Evolutionary conservation across 2,329 filamentous ascomycete species (phyloP), one percentile per base, ranked within the genome.

Genomic region (Aspergillus caelatus): DNA sequence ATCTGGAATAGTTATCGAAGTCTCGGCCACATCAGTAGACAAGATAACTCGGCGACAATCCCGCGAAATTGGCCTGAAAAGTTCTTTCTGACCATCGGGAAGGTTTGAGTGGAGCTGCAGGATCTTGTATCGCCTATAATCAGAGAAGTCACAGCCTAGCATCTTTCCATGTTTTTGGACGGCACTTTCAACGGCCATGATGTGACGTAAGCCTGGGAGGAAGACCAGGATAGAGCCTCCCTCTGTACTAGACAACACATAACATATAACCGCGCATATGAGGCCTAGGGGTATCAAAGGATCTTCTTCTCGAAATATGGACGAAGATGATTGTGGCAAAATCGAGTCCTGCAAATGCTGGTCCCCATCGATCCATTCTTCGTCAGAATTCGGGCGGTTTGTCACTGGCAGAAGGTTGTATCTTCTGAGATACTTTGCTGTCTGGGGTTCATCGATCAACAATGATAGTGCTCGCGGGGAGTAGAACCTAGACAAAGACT

Each of bases 21-120:
- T 83, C 67, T 85, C 83, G 8, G 82, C 82, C 62, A 85, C 82
- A 60, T 84, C 83, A 0, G 83, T 85, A 4, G 82, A 77, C 10
- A 85, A 71, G 39, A 85, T 81, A 36, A 85, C 78, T 65, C 83
- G 82, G 50, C 84, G 78, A 54, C 77, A 78, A 19, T 79, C 81
- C 23, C 65, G 57, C 3, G 80, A 77, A 3, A 80, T 67, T 2
- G 74, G 69, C 4, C 78, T 70, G 61, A 83, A 81, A 16, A 85
- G 75, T 3, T 79, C 75, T 4, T 68, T 70, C 62, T 84, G 82
- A 34, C 79, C 77, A 14, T 79, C 77, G 16, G 78, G 76, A 9
- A 84, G 72, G 8, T 73, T 75, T 1, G 83, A 83, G 70, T 86
- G 84, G 12, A 86, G 75, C 41, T 79, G 73, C 63, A 79, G 75